These are phyloP conservation scores for Elongisporangium undulatum DNA, from an alignment of 352 stramenopile genomes.

Conservation along the genomic window DNA sequence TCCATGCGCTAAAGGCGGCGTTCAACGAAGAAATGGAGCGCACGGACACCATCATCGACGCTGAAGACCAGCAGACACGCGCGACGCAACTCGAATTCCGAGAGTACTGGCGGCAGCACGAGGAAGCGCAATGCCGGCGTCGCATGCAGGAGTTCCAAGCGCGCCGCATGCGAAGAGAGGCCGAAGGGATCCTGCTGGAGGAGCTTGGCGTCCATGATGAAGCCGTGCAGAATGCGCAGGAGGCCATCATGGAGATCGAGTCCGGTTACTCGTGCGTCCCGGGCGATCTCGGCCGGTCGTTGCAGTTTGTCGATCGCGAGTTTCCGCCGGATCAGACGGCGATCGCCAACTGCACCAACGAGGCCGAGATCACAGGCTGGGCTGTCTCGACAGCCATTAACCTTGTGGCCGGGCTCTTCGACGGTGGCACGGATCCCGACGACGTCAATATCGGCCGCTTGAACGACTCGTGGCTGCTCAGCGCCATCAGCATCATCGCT, in stretches of 20 bases:
- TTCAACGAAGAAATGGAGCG: constrained; percentile 88
- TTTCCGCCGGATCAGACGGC: constrained; percentile 83
- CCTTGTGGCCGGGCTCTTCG: constrained; percentile 84
- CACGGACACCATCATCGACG: constrained; percentile 66
- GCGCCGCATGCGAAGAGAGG: constrained; percentile 61
- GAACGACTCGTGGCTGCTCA: constrained; percentile 89
- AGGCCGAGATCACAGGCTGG: constrained; percentile 63
- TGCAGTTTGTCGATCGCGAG: constrained; percentile 88
- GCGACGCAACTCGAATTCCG: constrained; percentile 42
- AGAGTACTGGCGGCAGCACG: constrained; percentile 50
- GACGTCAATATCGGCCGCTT: constrained; percentile 82
- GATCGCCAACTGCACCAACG: constrained; percentile 53
- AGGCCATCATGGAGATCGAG: constrained; percentile 84
- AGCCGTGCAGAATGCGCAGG: constrained; percentile 70
- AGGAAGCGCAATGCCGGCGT: constrained; percentile 62
- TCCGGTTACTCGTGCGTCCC: constrained; percentile 72
- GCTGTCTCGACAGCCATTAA: constrained; percentile 87
- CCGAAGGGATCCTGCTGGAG: constrained; percentile 47
- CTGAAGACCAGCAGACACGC: constrained; percentile 54
- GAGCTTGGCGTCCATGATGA: constrained; percentile 56
- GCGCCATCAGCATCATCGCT: constrained; percentile 88
- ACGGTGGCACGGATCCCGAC: constrained; percentile 90
- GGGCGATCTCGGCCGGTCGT: constrained; percentile 67
- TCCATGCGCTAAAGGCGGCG: constrained; percentile 83
- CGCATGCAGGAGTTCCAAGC: constrained; percentile 78